A percentile compares a stretch with the other conserved stretches of the same genome.
phyloP scores from a whole-genome alignment of 2,329 filamentous ascomycete genomes.

The Colletotrichum aenigma region DNA sequence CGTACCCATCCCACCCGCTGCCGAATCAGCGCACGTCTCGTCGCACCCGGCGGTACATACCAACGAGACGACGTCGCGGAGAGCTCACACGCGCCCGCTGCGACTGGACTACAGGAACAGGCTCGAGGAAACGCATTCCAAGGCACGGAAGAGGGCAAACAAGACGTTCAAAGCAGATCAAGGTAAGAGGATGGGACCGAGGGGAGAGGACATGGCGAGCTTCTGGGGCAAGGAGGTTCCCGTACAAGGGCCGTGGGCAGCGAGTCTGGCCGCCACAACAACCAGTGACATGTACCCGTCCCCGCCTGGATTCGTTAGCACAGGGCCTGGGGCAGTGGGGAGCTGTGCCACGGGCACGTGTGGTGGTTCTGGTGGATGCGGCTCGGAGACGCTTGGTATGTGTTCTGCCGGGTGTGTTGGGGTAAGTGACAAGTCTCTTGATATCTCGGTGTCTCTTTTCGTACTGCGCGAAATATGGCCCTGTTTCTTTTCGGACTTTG shows the following conservation, averaged over 20 bases:
- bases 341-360: conserved; percentile 18
- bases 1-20: conserved; percentile 46
- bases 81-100: neutral
- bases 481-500: neutral
- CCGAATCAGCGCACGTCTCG: conserved; percentile 68
- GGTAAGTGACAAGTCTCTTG: conserved; percentile 5
- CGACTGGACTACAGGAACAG: conserved; percentile 4
- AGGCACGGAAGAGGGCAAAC: conserved; percentile 15
- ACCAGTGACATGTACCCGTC: conserved; percentile 18
- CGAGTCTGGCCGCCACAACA: neutral
- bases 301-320: conserved; percentile 12
- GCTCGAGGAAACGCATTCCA: conserved; percentile 8
- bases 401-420: conserved; percentile 15
- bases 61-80: conserved; percentile 20
- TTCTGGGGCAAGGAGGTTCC: conserved; percentile 18
- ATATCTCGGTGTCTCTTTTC: neutral
- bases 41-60: conserved; percentile 67
- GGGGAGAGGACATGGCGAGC: conserved; percentile 12
- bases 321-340: conserved; percentile 6
- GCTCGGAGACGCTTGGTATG: conserved; percentile 13
- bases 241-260: conserved; percentile 11
- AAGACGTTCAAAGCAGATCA: conserved; percentile 4
- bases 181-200: conserved; percentile 16
- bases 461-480: neutral
- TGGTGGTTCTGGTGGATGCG: conserved; percentile 11